Evolutionary conservation across 139 green algal species (phyloP), one percentile per base, ranked within the genome.

Genomic region (Coelastrella sp.): DNA sequence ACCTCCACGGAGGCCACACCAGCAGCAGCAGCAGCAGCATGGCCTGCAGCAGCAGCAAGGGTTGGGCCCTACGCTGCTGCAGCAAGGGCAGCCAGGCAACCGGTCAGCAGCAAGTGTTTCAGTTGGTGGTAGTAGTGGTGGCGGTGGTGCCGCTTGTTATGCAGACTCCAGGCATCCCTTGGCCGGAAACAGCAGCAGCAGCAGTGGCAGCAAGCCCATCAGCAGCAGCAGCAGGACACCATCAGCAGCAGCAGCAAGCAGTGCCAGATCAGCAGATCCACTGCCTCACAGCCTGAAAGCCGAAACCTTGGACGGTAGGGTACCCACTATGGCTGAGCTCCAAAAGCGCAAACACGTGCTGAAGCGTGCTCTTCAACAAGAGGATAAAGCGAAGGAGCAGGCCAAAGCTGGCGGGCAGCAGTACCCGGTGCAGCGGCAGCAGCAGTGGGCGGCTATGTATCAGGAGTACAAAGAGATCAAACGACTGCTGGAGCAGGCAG

Each of bases 381-480:
- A 74, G 10, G 87, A 91, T 22, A 6, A 80, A 17, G 8, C 58
- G 64, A 68, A 85, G 19, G 75, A 20, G 16, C n/a, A 65, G 22
- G 22, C 85, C 59, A 68, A 20, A 19, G 14, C 7, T 47, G 19
- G 65, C 59, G 86, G 74, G 22, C 60, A 23, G 22, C 5, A 56
- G 22, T 71, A 81, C 23, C 73, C 85, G 3, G 20, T 32, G 19
- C 6, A 61, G 4, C 65, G 32, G 73, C 85, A 83, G 85, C 22
- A 56, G 59, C 85, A 83, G 66, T 88, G 83, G 83, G 10, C 7
- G 19, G 47, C 13, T 10, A 88, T 88, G 83, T 88, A 88, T 88
- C 22, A 58, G 8, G 87, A 91, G 87, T 91, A 91, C 77, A 78
- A 77, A 61, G 77, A 91, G 87, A 71, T 91, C 32, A 91, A 91